Conservation (phyloP, 441 rosid species). For the Dalechampia spathulata region DNA sequence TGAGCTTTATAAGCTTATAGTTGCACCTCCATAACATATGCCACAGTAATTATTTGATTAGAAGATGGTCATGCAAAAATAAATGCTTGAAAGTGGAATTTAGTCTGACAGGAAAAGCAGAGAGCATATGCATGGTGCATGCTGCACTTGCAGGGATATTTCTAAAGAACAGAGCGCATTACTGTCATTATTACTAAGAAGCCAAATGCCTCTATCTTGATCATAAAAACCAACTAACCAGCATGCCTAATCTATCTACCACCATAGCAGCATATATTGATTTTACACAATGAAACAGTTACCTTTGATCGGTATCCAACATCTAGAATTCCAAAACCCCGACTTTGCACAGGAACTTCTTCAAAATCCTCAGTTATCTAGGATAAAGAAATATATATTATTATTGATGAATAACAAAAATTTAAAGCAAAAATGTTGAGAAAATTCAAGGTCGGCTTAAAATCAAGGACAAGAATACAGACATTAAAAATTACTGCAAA, state of each 20-base stretch:
- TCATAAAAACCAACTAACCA: background rate
- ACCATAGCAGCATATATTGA: background rate
- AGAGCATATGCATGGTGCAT: background rate
- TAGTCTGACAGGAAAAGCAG: background rate
- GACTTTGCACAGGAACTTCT: conserved; percentile 85
- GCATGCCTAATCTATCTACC: background rate
- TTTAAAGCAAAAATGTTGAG: too few relatives aligned
- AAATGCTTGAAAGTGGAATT: background rate
- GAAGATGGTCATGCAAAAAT: too few relatives aligned
- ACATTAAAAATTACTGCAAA: too few relatives aligned
- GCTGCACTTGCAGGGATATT: background rate
- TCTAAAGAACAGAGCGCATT: background rate
- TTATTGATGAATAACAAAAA: background rate
- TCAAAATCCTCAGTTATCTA: conserved; percentile 86
- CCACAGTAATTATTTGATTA: background rate
- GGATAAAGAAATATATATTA: too few relatives aligned
- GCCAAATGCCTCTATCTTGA: too few relatives aligned
- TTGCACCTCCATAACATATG: background rate
- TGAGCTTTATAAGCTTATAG: too few relatives aligned
- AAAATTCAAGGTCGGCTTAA: too few relatives aligned
- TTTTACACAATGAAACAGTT: conserved; percentile 8
- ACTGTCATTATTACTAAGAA: too few relatives aligned
- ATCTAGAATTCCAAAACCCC: conserved; percentile 96
- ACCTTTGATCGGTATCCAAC: conserved; percentile 93
- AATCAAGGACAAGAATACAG: too few relatives aligned